Conservation (phyloP, 768 basidiomycete genomes). For the Pleurotus giganteus region DNA sequence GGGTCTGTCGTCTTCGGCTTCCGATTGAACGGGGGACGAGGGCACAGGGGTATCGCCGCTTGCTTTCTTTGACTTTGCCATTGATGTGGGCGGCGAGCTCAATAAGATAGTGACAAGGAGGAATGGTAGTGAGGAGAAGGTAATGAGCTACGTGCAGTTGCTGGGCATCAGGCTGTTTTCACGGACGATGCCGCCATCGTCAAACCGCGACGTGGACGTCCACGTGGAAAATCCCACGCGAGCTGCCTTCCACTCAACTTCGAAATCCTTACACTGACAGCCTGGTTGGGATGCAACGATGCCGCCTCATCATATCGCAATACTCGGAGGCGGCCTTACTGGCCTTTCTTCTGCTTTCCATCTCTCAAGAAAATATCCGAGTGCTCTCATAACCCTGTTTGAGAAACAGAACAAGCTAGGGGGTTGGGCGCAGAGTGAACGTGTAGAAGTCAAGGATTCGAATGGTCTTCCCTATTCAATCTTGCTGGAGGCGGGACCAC, state of each 20-base stretch:
- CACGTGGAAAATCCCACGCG: not conserved
- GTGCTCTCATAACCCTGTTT: constrained; percentile 58
- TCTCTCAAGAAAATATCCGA: constrained; percentile 64
- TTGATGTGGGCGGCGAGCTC: not conserved
- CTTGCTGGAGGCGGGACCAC: constrained; percentile 81
- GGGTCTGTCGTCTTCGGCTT: constrained; percentile 30
- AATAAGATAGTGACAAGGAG: not conserved
- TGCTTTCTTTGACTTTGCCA: constrained; percentile 5
- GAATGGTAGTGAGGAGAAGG: not conserved
- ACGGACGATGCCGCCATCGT: not conserved
- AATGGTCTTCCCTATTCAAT: constrained; percentile 34
- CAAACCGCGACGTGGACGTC: not conserved
- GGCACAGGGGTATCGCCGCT: not conserved
- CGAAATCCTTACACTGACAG: no score
- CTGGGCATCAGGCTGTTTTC: not conserved
- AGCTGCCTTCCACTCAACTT: not conserved
- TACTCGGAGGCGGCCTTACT: constrained; percentile 80
- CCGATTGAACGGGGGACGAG: constrained; percentile 5
- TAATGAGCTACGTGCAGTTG: not conserved
- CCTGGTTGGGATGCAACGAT: constrained; percentile 10
- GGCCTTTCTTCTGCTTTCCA: constrained; percentile 83
- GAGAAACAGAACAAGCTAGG: constrained; percentile 68
- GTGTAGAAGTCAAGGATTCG: constrained; percentile 36
- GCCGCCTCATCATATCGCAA: constrained; percentile 43
- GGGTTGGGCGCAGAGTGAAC: constrained; percentile 81